These are phyloP conservation scores for Fusarium sororula DNA, from an alignment of 2,329 filamentous ascomycete genomes.

Conservation along the genomic window DNA sequence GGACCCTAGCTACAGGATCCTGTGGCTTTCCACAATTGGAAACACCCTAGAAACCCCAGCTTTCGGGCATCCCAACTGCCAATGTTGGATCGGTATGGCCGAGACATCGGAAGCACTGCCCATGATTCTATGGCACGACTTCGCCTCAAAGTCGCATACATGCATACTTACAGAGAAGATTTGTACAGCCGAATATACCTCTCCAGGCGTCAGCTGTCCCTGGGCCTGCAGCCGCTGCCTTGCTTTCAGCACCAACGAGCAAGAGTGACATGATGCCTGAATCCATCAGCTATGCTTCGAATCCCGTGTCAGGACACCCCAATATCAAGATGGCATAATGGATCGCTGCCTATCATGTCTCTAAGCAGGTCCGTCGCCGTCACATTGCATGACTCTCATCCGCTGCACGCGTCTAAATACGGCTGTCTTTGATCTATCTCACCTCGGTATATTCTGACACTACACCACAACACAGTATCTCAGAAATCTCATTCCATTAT, in stretches of 20 bases:
- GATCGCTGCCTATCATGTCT: conserved; percentile 18
- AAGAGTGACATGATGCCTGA: conserved; percentile 10
- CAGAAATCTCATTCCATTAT: conserved; percentile 8
- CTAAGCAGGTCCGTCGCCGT: conserved; percentile 16
- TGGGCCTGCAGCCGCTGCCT: conserved; percentile 8
- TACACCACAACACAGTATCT: conserved; percentile 11
- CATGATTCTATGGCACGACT: conserved; percentile 3
- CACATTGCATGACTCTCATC: conserved; percentile 26
- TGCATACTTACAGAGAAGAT: conserved; percentile 11
- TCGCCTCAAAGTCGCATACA: conserved; percentile 23
- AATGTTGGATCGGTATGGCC: conserved; percentile 7
- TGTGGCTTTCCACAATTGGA: conserved; percentile 21
- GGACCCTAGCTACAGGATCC: conserved; percentile 13
- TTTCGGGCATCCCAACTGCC: conserved; percentile 8
- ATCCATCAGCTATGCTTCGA: conserved; percentile 23
- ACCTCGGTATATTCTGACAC: conserved; percentile 9
- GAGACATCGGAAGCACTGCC: conserved; percentile 2
- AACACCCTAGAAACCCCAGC: conserved; percentile 27
- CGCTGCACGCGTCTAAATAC: conserved; percentile 28
- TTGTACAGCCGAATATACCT: neutral
- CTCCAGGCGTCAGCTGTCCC: conserved; percentile 25
- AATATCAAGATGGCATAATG: conserved; percentile 2
- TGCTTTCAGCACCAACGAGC: conserved; percentile 15
- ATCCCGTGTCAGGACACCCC: conserved; percentile 24
- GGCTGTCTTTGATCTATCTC: neutral